Evolutionary conservation across 495 filamentous ascomycete species (phyloP), one percentile per base, ranked within the genome.

Genomic region (Penicillium antarcticum): DNA sequence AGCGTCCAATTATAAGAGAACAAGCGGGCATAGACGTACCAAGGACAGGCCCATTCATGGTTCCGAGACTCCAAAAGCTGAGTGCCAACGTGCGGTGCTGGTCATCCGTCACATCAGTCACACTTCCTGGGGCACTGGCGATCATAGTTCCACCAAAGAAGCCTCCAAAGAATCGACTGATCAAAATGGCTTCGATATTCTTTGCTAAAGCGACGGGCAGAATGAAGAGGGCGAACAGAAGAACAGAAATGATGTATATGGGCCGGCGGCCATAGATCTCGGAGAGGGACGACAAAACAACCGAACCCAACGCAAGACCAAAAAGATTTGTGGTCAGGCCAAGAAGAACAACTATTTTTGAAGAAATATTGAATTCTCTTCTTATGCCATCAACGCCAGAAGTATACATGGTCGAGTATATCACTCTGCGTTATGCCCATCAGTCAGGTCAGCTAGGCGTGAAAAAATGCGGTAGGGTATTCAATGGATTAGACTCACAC

Each of bases 321-420:
- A 89, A 57, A 29, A 91, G 73, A 56, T 90, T 91, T 3, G 81
- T 87, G 1, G 87, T 91, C 37, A 95, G 70, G 1, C 89, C 89
- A 2, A 95, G 72, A 10, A 87, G 85, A 7, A 80, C 77, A 12
- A 86, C 61, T 0, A 80, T 76, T 34, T 77, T 63, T 3, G 68
- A 78, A 2, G 60, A 59, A 16, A 85, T 74, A 39, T 77, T 56
- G 60, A 88, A 92, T 26, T 84, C 79, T 13, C 75, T 61, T 69
- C 84, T 79, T 65, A 95, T 74, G 0, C 86, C 85, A 0, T 80
- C 76, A 23, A 83, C 76, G 26, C 81, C 82, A 0, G 84, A 80
- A 13, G 88, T 87, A 63, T 91, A 92, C 56, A 81, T 85, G 5
- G 89, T 92, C 9, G 80, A 84, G 61, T 89, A 90, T 24, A 92